Conservation (phyloP, 2,329 filamentous ascomycete species). For the Colletotrichum chlorophyti region DNA sequence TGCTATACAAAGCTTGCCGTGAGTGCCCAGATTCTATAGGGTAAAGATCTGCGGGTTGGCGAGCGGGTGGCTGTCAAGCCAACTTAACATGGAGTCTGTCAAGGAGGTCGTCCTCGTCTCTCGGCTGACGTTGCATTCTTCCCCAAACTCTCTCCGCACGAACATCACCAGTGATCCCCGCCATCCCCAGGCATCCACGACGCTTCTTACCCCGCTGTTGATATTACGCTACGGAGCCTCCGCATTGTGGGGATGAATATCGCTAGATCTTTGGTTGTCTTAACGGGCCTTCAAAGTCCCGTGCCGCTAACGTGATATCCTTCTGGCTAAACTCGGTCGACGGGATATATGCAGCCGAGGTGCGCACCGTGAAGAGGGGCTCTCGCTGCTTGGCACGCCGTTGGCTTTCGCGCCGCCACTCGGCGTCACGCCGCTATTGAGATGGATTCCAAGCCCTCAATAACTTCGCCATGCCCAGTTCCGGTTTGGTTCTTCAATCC, state of each 20-base stretch:
- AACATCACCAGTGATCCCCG: not conserved
- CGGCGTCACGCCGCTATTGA: not conserved
- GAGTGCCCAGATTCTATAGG: not conserved
- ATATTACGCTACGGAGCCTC: not conserved
- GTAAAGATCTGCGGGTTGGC: not conserved
- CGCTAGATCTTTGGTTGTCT: not conserved
- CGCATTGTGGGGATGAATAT: constrained; percentile 2
- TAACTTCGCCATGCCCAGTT: not conserved
- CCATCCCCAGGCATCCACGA: not conserved
- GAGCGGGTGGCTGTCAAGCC: constrained; percentile 12
- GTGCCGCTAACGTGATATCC: not conserved
- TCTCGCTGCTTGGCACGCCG: not conserved
- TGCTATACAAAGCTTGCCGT: not conserved
- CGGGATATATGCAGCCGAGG: constrained; percentile 19
- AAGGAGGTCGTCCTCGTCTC: not conserved
- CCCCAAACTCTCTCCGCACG: constrained; percentile 23
- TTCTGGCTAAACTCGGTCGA: constrained; percentile 7
- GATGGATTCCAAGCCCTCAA: not conserved
- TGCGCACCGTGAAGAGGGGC: not conserved
- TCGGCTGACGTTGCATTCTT: constrained; percentile 7
- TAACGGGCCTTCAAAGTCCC: constrained; percentile 5
- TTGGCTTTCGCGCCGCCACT: not conserved
- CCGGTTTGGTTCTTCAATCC: not conserved
- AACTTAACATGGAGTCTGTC: not conserved
- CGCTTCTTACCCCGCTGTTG: not conserved